Base-by-base conservation (phyloP, 305 asterid species). In the Rubia peregrina region DNA sequence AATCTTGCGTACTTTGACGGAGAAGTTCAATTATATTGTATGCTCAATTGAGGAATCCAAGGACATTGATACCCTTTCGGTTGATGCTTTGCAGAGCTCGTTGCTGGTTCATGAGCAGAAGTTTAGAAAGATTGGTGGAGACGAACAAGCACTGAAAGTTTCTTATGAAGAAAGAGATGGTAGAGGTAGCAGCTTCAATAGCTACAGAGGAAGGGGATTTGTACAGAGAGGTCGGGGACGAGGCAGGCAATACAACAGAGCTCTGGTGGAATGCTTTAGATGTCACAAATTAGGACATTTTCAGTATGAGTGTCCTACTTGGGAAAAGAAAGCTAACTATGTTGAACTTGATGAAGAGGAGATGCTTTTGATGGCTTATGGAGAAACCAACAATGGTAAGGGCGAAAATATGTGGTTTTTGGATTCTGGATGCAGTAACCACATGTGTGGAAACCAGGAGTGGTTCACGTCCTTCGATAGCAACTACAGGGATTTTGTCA, bases 291-390 rank as follows among this genome's bases (percentile, higher is more conserved):
- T 24, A 24, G 26, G 26, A 1, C 26, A 24, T 24, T 24, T 55
- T n/a, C 26, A 24, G 26, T 24, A 24, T 24, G 1, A 24, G 26
- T 24, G 26, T 24, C 26, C 16, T 2, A 9, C 3, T 6, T 70
- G 21, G 65, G 40, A 70, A 6, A 56, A 56, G 9, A 30, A 55
- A 19, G 66, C 40, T 3, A 56, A 70, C n/a, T 69, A 69, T 51
- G 49, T 9, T 10, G 51, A 51, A 70, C 8, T 1, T 4, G 17
- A 69, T 55, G 51, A 70, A 38, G 73, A 70, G 9, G 73, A 70
- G 1, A 16, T 53, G 66, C 13, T 24, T 24, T 24, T 24, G 26
- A 24, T 24, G 26, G 26, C 26, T 24, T 24, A 24, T 24, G 26
- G 26, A 24, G 10, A 33, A 60, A 12, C 16, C 6, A 6, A 67